A percentile compares a stretch with the other conserved stretches of the same genome.
phyloP scores from a whole-genome alignment of 148 eudicot genomes.

The Rhododendron griersonianum region DNA sequence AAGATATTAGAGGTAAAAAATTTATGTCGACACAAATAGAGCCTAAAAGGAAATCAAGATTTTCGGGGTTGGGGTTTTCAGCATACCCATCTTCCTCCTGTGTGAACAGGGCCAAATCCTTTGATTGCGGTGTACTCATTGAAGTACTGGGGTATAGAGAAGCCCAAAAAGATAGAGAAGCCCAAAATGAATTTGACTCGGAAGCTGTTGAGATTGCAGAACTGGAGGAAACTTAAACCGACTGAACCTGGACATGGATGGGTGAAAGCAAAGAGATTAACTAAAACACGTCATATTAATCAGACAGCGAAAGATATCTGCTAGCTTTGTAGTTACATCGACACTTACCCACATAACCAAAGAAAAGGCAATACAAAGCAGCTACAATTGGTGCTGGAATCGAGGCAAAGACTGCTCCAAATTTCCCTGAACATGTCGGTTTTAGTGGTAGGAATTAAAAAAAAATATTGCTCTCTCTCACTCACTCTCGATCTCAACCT shows the following conservation, averaged over 20 bases:
- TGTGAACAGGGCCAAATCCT: slow-evolving; percentile 72
- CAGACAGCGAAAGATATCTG: not conserved
- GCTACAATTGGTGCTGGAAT: slow-evolving; percentile 38
- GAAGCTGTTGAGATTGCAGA: slow-evolving; percentile 90
- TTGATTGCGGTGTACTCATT: slow-evolving; percentile 56
- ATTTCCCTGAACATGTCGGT: slow-evolving; percentile 52
- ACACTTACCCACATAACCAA: slow-evolving; percentile 85
- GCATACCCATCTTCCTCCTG: slow-evolving; percentile 82
- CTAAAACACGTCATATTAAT: slow-evolving; percentile 27
- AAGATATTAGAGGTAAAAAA: not conserved
- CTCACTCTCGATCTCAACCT: not conserved
- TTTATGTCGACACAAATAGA: not conserved
- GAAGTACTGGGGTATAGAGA: slow-evolving; percentile 43
- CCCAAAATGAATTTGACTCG: slow-evolving; percentile 72
- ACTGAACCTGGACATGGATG: slow-evolving; percentile 48
- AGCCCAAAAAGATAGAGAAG: slow-evolving; percentile 79
- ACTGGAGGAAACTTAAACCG: slow-evolving; percentile 77
- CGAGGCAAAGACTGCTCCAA: slow-evolving; percentile 93
- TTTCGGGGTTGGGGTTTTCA: not conserved
- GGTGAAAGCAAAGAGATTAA: not conserved
- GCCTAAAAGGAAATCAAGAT: not conserved
- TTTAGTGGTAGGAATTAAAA: not conserved
- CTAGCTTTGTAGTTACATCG: slow-evolving; percentile 89
- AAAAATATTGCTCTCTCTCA: not conserved
- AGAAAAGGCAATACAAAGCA: slow-evolving; percentile 83